Conservation (phyloP, 257 asterid species). For the Salvia hispanica region DNA sequence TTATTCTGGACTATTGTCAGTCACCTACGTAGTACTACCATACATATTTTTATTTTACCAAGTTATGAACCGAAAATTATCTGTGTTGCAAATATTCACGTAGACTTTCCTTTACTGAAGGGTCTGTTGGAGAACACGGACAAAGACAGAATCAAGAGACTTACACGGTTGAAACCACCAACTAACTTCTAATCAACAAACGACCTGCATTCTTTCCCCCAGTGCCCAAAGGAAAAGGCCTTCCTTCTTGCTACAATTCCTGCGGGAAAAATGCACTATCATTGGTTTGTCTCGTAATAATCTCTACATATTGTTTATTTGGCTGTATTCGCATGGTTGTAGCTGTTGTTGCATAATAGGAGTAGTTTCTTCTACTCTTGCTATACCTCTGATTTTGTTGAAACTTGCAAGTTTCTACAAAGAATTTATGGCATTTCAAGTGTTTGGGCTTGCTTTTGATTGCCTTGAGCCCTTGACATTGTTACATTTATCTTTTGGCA, state of each 20-base stretch:
- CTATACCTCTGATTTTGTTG: neutral
- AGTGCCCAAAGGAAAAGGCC: conserved; percentile 12
- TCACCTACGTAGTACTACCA: neutral
- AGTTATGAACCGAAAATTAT: neutral
- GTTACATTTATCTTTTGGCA: neutral
- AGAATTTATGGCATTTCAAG: neutral
- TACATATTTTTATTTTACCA: neutral
- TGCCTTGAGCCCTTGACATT: conserved; percentile 3
- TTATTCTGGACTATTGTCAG: neutral
- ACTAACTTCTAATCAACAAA: conserved; percentile 38
- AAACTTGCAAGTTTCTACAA: neutral
- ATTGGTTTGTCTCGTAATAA: neutral
- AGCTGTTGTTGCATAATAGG: conserved; percentile 8
- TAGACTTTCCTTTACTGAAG: conserved; percentile 30
- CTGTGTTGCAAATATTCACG: neutral
- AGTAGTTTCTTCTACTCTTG: neutral
- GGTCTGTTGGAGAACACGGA: conserved; percentile 68
- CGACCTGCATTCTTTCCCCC: neutral
- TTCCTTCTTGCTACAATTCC: neutral
- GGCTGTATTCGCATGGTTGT: conserved; percentile 7
- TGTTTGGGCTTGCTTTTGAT: neutral
- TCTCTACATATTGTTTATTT: conserved; percentile 14
- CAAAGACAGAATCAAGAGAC: conserved; percentile 64
- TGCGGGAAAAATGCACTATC: conserved; percentile 2
- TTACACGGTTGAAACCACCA: conserved; percentile 57